Conservation (phyloP, 31 red algal genomes). For the Pterothamnion heteromorphum region DNA sequence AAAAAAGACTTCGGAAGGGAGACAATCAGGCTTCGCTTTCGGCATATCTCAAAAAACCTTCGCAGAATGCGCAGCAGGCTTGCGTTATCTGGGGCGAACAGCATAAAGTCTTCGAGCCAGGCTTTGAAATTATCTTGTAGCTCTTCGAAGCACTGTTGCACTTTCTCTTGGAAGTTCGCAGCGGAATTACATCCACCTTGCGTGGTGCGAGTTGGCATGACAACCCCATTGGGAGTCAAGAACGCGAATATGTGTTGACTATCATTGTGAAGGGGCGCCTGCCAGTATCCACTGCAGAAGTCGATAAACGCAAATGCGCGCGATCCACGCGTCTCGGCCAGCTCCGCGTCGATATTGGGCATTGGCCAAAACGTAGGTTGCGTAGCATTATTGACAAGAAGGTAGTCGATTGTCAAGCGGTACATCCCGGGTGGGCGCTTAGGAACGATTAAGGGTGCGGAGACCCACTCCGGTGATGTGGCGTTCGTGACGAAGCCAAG, state of each 20-base stretch:
- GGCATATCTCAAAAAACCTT: background rate
- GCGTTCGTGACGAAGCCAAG: conserved; percentile 22
- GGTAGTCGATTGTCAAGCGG: conserved; percentile 27
- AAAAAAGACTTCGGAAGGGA: background rate
- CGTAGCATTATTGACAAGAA: background rate
- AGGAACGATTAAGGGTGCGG: conserved; percentile 42
- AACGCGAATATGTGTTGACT: conserved; percentile 34
- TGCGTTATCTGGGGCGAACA: background rate
- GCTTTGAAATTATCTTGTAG: background rate
- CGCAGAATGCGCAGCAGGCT: background rate
- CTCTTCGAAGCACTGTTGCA: background rate
- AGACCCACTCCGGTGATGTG: conserved; percentile 38
- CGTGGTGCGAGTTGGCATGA: conserved; percentile 11
- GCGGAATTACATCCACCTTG: conserved; percentile 5
- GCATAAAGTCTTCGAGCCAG: conserved; percentile 36
- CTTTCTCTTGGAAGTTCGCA: background rate
- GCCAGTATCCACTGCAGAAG: conserved; percentile 49
- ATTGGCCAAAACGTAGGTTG: conserved; percentile 31
- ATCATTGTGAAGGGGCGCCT: conserved; percentile 24
- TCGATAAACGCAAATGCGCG: background rate
- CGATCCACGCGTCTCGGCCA: background rate
- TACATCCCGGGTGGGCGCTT: conserved; percentile 23
- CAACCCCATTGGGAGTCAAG: conserved; percentile 38
- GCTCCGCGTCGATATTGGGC: conserved; percentile 45
- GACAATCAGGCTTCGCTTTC: background rate